Evolutionary conservation across 805 yeast species (phyloP), one percentile per base, ranked within the genome.

Genomic region (Soucietia sequanensis): DNA sequence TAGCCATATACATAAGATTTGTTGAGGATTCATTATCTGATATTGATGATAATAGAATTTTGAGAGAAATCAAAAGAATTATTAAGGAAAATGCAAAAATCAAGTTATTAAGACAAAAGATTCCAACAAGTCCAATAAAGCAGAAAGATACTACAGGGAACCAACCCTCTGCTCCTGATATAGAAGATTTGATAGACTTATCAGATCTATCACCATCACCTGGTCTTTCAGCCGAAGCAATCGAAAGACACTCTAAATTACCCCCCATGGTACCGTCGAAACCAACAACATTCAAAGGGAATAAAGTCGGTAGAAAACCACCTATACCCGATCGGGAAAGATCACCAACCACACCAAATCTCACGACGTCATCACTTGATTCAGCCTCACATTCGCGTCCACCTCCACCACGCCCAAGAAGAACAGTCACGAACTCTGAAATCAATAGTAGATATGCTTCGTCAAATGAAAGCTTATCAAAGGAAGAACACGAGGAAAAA

Each of bases 1-100:
- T 74, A 15, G 95, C 84, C 1, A 86, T 93, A 4, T 90, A 78
- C 54, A 84, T 93, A 23, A 66, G 98, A 27, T 85, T 84, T 31
- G 85, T 95, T 5, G 72, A 74, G 8, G 72, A 74, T 27, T 82
- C 91, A 1, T 67, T 85, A 49, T 80, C 84, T n/a, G 77, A 75
- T 31, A 42, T 63, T 22, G 75, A 75, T 18, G 76, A 72, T 33
- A 14, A 39, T 13, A 46, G 46, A 26, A 62, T 66, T n/a, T 45
- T 61, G 21, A 37, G 30, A 15, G 68, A 64, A 43, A 43, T 60
- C 24, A 64, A 17, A 20, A 50, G 37, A 53, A 55, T 45, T 46
- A 42, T 46, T 38, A 12, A 44, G 40, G 23, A 39, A 37, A 16
- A 41, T 48, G 37, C 9, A 12, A 36, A 27, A 34, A 12, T 33